These are phyloP conservation scores for Beauveria medogensis DNA, from an alignment of 2,329 filamentous ascomycete species.

Conservation along the genomic window DNA sequence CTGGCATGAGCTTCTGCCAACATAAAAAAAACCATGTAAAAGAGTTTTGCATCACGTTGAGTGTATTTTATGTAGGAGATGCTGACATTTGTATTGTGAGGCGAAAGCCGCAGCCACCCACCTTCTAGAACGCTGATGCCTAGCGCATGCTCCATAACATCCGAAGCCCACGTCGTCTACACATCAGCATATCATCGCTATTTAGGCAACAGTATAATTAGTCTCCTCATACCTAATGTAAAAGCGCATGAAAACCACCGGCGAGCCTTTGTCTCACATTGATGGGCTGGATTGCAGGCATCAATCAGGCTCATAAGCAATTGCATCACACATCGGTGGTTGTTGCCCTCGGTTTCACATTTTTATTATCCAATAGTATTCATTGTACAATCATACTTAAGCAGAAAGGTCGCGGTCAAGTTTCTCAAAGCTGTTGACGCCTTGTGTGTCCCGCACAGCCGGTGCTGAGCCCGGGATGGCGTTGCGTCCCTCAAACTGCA, in stretches of 20 bases:
- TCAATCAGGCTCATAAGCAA: background rate
- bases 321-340: background rate
- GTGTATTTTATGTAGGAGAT: background rate
- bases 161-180: background rate
- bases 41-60: too few relatives aligned
- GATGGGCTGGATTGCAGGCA: background rate
- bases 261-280: background rate
- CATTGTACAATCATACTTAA: background rate
- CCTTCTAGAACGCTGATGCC: background rate
- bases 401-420: background rate
- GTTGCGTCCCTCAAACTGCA: conserved; percentile 26
- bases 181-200: background rate
- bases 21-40: background rate
- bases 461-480: background rate
- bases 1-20: background rate
- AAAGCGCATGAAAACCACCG: background rate
- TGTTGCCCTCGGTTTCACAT: too few relatives aligned
- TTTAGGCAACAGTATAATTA: conserved; percentile 1
- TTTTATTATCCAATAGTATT: background rate
- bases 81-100: background rate
- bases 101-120: background rate
- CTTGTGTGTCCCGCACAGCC: background rate
- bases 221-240: too few relatives aligned
- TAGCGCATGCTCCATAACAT: conserved; percentile 5
- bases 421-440: background rate